Evolutionary conservation across 805 yeast genomes (phyloP).

Genomic region (Zygosaccharomyces kombuchaensis): DNA sequence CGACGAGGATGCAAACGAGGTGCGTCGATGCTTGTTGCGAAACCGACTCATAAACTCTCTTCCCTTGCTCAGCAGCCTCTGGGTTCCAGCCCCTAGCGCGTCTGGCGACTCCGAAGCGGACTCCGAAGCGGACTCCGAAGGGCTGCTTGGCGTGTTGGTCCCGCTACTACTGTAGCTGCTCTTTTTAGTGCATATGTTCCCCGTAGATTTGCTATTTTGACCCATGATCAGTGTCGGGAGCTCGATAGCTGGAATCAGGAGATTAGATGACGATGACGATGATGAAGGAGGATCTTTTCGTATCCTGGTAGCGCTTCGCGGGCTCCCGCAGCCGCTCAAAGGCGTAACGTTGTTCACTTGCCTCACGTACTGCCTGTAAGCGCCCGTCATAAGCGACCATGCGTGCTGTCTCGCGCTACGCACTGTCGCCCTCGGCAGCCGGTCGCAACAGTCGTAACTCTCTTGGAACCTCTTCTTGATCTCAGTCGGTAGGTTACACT

Average conservation of each 20-base stretch:
- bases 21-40: constrained; percentile 9
- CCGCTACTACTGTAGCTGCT: constrained; percentile 5
- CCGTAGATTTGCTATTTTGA: neutral
- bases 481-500: constrained; percentile 31
- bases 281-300: neutral
- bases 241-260: neutral
- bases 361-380: constrained; percentile 21
- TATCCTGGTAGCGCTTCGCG: neutral
- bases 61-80: constrained; percentile 11
- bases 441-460: constrained; percentile 9
- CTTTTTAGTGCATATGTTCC: constrained; percentile 1
- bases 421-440: constrained; percentile 14
- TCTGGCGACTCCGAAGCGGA: constrained; percentile 4
- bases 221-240: neutral
- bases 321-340: neutral
- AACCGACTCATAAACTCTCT: constrained; percentile 10
- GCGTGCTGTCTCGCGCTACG: constrained; percentile 27
- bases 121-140: neutral
- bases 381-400: constrained; percentile 25
- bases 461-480: constrained; percentile 21
- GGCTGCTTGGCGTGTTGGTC: constrained; percentile 6
- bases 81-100: constrained; percentile 5
- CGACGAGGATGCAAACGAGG: constrained; percentile 5
- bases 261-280: neutral
- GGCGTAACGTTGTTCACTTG: constrained; percentile 3